Evolutionary conservation across 2,329 filamentous ascomycete species (phyloP), one percentile per base, ranked within the genome.

Genomic region (Diaporthe humulicola): DNA sequence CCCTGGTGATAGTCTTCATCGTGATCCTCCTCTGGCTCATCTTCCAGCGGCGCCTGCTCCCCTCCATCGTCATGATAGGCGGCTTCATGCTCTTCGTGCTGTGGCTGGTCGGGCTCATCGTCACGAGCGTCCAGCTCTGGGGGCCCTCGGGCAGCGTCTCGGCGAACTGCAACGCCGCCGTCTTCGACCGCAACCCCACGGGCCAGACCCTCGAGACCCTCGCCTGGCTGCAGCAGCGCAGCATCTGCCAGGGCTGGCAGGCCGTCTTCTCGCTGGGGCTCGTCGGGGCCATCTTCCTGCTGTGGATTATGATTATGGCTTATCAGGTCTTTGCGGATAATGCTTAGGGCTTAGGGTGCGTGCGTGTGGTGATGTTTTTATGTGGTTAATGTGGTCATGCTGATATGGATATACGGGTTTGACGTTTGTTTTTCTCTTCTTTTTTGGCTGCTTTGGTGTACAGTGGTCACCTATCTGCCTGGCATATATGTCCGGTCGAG

Each of bases 261-360:
- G 87, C 92, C 1, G 89, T 90, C 2, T 93, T 93, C 82, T 88
- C 90, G 1, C 91, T 93, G 80, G 87, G 87, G 25, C 81, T 93
- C 33, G 88, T 91, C 2, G 91, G 91, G 0, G 84, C 83, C 25
- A 83, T 92, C 1, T 93, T 93, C 77, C 81, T 92, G 74, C 80
- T 93, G n/a, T 93, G 91, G 91, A 90, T 93, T 79, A 92, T 93
- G 86, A 85, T 92, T 76, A 92, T 93, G 88, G 89, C 90, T 15
- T 90, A 91, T 78, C 90, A 92, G 77, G 91, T 93, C 14, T 93
- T 91, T 84, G 88, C 79, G 2, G 79, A 82, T 64, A 79, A 81
- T 75, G 52, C 75, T 25, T 78, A 74, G 74, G 2, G 28, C 73
- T 73, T 4, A 79, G 71, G 70, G 42, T 5, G 2, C 42, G 19